Conservation (phyloP, 2,329 filamentous ascomycete species). For the Penicillium sumatraense region DNA sequence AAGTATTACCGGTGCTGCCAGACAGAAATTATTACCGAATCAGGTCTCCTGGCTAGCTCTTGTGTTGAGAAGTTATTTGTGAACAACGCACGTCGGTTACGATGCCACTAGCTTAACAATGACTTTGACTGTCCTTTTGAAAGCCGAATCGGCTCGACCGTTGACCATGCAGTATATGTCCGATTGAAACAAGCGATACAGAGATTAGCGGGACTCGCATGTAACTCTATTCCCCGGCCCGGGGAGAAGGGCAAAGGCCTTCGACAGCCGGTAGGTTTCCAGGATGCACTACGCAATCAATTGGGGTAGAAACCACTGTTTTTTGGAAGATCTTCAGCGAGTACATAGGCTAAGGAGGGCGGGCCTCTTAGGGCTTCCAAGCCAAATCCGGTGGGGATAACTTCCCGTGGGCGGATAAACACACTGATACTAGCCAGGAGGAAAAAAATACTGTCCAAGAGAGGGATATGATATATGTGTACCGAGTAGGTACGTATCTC, state of each 20-base stretch:
- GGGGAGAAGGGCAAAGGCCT: background rate
- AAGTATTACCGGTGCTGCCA: background rate
- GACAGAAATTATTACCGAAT: background rate
- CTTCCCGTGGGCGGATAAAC: too few species aligned
- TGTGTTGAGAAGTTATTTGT: too few species aligned
- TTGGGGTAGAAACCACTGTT: background rate
- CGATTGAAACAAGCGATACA: background rate
- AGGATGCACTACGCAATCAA: background rate
- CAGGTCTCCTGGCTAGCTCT: too few species aligned
- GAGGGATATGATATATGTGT: conserved; percentile 12
- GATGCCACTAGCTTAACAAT: background rate
- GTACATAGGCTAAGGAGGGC: background rate
- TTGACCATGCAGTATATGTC: background rate
- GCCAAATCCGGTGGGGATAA: conserved; percentile 6
- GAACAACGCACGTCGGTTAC: background rate
- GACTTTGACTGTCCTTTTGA: background rate
- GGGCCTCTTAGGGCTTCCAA: conserved; percentile 6
- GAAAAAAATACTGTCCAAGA: conserved; percentile 2
- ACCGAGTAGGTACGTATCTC: too few species aligned
- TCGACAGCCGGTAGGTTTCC: background rate
- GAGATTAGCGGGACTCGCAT: background rate
- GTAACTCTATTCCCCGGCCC: background rate
- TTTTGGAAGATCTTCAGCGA: background rate
- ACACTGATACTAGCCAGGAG: too few species aligned
- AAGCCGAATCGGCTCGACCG: background rate